Evolutionary conservation across 768 basidiomycete species (phyloP).

Genomic region (Lepiota venenata): DNA sequence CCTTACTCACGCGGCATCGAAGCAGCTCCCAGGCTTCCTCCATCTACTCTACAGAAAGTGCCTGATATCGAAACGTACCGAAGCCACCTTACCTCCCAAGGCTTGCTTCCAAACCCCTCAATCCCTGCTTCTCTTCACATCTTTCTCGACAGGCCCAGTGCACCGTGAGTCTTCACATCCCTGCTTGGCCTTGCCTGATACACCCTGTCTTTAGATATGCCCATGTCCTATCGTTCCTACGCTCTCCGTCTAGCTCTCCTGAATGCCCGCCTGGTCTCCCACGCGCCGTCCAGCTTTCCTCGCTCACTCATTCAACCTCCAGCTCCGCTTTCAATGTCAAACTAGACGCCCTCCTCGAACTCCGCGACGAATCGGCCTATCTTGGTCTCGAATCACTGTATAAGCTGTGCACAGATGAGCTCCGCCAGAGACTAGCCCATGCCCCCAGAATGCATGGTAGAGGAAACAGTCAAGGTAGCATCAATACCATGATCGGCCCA

Average conservation of each 20-base stretch:
- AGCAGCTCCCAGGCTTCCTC: slow-evolving; percentile 49
- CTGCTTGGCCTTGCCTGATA: neutral
- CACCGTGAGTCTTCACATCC: slow-evolving; percentile 57
- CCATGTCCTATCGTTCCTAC: slow-evolving; percentile 71
- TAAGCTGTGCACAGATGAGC: slow-evolving; percentile 65
- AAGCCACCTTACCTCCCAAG: slow-evolving; percentile 61
- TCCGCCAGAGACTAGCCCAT: slow-evolving; percentile 42
- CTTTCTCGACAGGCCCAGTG: slow-evolving; percentile 78
- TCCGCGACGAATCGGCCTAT: slow-evolving; percentile 76
- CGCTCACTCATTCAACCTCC: slow-evolving; percentile 27
- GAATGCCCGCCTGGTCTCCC: slow-evolving; percentile 56
- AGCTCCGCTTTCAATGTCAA: slow-evolving; percentile 27
- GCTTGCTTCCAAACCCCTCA: slow-evolving; percentile 43
- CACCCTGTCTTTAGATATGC: slow-evolving; percentile 47
- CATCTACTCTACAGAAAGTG: slow-evolving; percentile 50
- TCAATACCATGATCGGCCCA: slow-evolving; percentile 16
- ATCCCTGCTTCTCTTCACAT: slow-evolving; percentile 48
- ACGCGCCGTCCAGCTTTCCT: slow-evolving; percentile 49
- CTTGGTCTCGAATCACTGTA: slow-evolving; percentile 66
- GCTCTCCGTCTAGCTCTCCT: slow-evolving; percentile 44
- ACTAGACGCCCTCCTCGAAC: slow-evolving; percentile 66
- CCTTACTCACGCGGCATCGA: slow-evolving; percentile 33
- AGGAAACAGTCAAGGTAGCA: slow-evolving; percentile 34
- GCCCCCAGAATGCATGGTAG: slow-evolving; percentile 37
- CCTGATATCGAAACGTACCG: slow-evolving; percentile 55